Percentiles rank a stretch among this genome's conserved stretches.
phyloP scores from a whole-genome alignment of 73 alveolate species.

The Tetrahymena malaccensis region DNA sequence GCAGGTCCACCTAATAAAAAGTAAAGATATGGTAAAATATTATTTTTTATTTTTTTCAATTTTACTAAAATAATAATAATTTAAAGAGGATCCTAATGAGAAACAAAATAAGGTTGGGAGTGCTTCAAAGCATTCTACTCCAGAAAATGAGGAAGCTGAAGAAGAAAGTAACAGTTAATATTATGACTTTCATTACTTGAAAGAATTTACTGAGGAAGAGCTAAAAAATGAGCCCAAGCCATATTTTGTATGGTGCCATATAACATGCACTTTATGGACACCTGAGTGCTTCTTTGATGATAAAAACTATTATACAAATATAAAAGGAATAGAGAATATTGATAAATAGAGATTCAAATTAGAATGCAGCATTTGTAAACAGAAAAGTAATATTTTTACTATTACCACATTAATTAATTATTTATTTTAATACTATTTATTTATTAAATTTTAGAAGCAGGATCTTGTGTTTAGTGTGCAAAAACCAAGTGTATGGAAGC shows the following conservation, averaged over 20 bases:
- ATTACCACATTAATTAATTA: not conserved
- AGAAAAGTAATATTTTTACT: not conserved
- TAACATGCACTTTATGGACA: slow-evolving; percentile 27
- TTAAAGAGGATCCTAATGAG: not conserved
- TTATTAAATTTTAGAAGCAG: not conserved
- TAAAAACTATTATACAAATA: not conserved
- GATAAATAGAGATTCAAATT: slow-evolving; percentile 20
- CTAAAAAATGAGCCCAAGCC: slow-evolving; percentile 15
- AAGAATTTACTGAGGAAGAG: slow-evolving; percentile 1
- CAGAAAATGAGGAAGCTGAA: not conserved
- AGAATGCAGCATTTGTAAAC: slow-evolving; percentile 18
- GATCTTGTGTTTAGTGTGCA: slow-evolving; percentile 32
- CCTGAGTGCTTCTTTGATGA: slow-evolving; percentile 44
- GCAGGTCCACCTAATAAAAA: slow-evolving; percentile 9
- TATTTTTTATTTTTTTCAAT: not conserved
- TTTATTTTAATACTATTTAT: not conserved
- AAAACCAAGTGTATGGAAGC: slow-evolving; percentile 11
- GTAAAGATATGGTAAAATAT: slow-evolving; percentile 2
- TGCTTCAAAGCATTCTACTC: not conserved
- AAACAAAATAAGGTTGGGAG: not conserved
- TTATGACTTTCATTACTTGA: not conserved
- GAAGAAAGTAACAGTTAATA: not conserved
- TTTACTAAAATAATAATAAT: not conserved
- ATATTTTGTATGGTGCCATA: slow-evolving; percentile 30
- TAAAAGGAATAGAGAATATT: slow-evolving; percentile 3